Conservation (phyloP, 352 stramenopile species). For the Achlya hypogyna region DNA sequence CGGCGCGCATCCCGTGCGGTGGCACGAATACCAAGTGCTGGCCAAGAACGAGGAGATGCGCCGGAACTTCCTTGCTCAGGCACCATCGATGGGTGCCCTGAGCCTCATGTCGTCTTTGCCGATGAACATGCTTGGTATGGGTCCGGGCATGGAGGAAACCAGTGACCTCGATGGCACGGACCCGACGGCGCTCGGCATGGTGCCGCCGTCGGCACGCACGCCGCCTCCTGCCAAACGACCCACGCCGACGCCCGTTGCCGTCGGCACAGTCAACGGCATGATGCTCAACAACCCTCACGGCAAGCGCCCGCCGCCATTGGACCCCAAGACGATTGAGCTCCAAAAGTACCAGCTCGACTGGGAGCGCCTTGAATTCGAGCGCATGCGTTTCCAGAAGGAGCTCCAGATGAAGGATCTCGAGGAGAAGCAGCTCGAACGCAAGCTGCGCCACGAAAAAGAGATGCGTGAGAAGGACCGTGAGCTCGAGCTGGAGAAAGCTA, state of each 20-base stretch:
- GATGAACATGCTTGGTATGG: conserved; percentile 13
- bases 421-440: conserved; percentile 15
- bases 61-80: conserved; percentile 11
- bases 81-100: background rate
- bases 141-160: conserved; percentile 1
- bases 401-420: conserved; percentile 6
- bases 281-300: background rate
- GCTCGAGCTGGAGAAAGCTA: conserved; percentile 15
- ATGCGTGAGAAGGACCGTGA: conserved; percentile 18
- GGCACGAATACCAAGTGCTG: conserved; percentile 69
- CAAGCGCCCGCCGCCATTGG: background rate
- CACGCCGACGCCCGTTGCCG: background rate
- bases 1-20: conserved; percentile 60
- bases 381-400: conserved; percentile 17
- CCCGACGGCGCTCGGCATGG: conserved; percentile 5
- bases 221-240: background rate
- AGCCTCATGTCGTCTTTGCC: conserved; percentile 8
- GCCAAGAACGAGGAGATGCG: conserved; percentile 35
- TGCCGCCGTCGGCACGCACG: background rate
- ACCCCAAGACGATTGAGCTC: conserved; percentile 13
- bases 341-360: conserved; percentile 17
- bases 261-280: background rate
- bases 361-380: conserved; percentile 16
- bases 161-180: conserved; percentile 4
- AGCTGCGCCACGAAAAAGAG: conserved; percentile 14